Evolutionary conservation across 768 basidiomycete species (phyloP).

Genomic region (Crassisporium funariophilum): DNA sequence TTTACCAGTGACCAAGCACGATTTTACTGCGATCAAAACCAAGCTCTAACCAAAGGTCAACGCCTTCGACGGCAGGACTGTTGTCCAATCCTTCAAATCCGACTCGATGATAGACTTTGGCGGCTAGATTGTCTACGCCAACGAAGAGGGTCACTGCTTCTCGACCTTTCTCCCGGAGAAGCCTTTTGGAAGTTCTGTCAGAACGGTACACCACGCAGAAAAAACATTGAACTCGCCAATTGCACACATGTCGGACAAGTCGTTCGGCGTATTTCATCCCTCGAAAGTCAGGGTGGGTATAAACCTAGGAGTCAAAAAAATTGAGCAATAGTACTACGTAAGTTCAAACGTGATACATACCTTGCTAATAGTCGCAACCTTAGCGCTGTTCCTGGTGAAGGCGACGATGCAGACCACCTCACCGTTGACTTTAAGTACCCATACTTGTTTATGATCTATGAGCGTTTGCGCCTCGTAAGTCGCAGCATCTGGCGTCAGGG

Average conservation of each 20-base stretch:
- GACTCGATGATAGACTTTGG: conserved; percentile 59
- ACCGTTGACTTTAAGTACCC: conserved; percentile 50
- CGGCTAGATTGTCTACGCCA: conserved; percentile 54
- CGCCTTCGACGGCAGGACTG: conserved; percentile 37
- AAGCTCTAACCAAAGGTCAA: conserved; percentile 59
- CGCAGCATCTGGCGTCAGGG: conserved; percentile 44
- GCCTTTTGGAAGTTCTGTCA: conserved; percentile 22
- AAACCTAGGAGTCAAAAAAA: conserved; percentile 44
- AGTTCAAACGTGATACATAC: conserved; percentile 3
- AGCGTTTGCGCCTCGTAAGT: conserved; percentile 51
- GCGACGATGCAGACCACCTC: conserved; percentile 69
- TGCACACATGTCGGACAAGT: conserved; percentile 59
- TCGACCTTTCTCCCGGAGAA: conserved; percentile 33
- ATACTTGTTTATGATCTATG: conserved; percentile 49
- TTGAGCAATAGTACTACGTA: not conserved
- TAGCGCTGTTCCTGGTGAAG: conserved; percentile 59
- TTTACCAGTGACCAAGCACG: conserved; percentile 69
- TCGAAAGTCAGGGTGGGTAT: conserved; percentile 56
- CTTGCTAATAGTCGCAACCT: conserved; percentile 68
- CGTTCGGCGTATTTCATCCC: conserved; percentile 59
- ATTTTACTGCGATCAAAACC: conserved; percentile 56
- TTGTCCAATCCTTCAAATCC: conserved; percentile 62
- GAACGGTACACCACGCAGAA: not conserved
- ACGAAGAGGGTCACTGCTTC: conserved; percentile 66
- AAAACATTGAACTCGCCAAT: conserved; percentile 41